Conservation (phyloP, 2,329 filamentous ascomycete genomes). For the Clonostachys rosea region DNA sequence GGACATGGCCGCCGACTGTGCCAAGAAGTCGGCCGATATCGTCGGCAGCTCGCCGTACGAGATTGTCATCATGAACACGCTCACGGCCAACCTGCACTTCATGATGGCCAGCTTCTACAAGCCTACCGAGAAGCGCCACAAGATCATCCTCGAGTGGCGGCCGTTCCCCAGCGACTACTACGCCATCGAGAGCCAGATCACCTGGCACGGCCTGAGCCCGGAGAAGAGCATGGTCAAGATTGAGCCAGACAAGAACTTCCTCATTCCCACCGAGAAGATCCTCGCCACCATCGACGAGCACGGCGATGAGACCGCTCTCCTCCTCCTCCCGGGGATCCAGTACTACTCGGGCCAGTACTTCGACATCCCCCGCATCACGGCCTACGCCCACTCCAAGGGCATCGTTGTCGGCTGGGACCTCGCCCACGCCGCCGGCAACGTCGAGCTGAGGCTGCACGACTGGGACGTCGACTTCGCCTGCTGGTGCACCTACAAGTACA, state of each 20-base stretch:
- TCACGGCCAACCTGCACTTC: slow-evolving; percentile 78
- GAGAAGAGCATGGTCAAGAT: slow-evolving; percentile 69
- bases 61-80: slow-evolving; percentile 82
- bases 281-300: slow-evolving; percentile 70
- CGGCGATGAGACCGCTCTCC: slow-evolving; percentile 65
- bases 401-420: slow-evolving; percentile 84
- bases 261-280: slow-evolving; percentile 67
- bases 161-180: slow-evolving; percentile 89
- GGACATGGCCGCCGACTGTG: slow-evolving; percentile 71
- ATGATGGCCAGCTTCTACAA: slow-evolving; percentile 81
- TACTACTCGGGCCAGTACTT: slow-evolving; percentile 90
- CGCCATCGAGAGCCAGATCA: slow-evolving; percentile 76
- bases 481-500: slow-evolving; percentile 95
- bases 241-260: slow-evolving; percentile 50
- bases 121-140: slow-evolving; percentile 60
- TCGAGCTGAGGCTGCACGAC: slow-evolving; percentile 73
- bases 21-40: slow-evolving; percentile 64
- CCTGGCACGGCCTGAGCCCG: slow-evolving; percentile 63
- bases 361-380: slow-evolving; percentile 76
- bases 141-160: slow-evolving; percentile 85
- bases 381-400: slow-evolving; percentile 65
- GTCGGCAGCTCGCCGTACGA: slow-evolving; percentile 71
- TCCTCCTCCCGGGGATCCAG: slow-evolving; percentile 83
- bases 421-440: slow-evolving; percentile 82
- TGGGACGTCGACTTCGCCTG: slow-evolving; percentile 90